These are phyloP conservation scores for Nepenthes alata DNA, from an alignment of 179 eudicot genomes.

Conservation along the genomic window DNA sequence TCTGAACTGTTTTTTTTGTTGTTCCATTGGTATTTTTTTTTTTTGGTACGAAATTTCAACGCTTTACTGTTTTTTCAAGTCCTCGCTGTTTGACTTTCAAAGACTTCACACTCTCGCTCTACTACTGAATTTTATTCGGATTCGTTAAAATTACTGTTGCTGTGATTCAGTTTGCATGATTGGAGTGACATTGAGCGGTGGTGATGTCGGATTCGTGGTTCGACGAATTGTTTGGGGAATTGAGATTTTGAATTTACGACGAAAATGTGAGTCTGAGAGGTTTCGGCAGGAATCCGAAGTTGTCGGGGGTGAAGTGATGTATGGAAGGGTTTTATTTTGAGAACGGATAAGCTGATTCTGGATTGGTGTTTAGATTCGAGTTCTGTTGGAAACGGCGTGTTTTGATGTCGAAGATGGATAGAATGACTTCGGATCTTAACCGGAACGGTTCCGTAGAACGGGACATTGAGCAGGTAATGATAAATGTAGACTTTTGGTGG, in stretches of 20 bases:
- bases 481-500: not conserved
- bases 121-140: not conserved
- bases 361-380: slow-evolving; percentile 8
- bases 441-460: slow-evolving; percentile 62
- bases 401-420: slow-evolving; percentile 20
- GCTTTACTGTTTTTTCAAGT: not conserved
- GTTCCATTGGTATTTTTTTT: not conserved
- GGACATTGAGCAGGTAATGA: slow-evolving; percentile 71
- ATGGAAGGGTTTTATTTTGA: slow-evolving; percentile 33
- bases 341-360: slow-evolving; percentile 17
- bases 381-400: slow-evolving; percentile 2
- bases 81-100: slow-evolving; percentile 2
- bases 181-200: not conserved
- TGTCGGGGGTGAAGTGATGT: slow-evolving; percentile 17
- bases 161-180: not conserved
- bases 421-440: slow-evolving; percentile 57
- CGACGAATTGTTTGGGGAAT: not conserved
- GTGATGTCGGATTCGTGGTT: not conserved
- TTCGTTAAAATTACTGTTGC: not conserved
- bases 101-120: not conserved
- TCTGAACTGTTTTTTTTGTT: slow-evolving; percentile 7
- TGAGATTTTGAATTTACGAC: not conserved
- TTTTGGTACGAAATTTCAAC: not conserved
- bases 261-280: not conserved
- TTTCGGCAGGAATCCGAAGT: slow-evolving; percentile 3